Evolutionary conservation across 331 rosid species (phyloP), one percentile per base, ranked within the genome.

Genomic region (Pyracantha coccinea): DNA sequence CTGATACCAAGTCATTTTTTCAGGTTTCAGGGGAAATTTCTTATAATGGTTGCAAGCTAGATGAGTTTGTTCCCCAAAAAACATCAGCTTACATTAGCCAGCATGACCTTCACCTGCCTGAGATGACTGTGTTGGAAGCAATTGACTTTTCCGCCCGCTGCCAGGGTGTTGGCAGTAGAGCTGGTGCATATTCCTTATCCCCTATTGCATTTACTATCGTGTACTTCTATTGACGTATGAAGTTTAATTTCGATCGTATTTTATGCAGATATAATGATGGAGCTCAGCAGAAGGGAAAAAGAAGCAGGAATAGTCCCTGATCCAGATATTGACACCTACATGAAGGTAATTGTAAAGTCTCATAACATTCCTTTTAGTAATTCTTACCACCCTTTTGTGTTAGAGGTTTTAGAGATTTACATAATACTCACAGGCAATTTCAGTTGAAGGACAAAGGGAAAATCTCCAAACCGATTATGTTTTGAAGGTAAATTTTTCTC

Each of bases 251-350:
- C 5, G 47, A 41, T 41, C 14, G 47, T 41, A 41, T 41, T 1
- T 1, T 41, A 41, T 41, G 55, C 74, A 93, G 93, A 93, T 75
- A 67, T 87, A 44, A 78, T 87, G 79, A 68, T 79, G 77, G 96
- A 90, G 85, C 75, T 93, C 75, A 79, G 82, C 55, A 77, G 85
- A 78, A 89, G 81, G 78, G 98, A 93, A 78, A 90, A 72, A 47
- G 88, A 90, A 82, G 85, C 53, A 52, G 93, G 93, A 79, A 88
- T 90, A 50, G 75, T 86, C 62, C 98, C 97, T 19, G 90, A 90
- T 29, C 90, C 89, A 21, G 98, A 93, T 75, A 79, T 90, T 44
- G 98, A 93, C 77, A 83, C 89, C 74, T 93, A 93, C 85, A 90
- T 93, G 98, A 93, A 93, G 95, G 98, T 90, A 82, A 7, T 11